Evolutionary conservation across 257 asterid genomes (phyloP).

Genomic region (Echites panduratus): DNA sequence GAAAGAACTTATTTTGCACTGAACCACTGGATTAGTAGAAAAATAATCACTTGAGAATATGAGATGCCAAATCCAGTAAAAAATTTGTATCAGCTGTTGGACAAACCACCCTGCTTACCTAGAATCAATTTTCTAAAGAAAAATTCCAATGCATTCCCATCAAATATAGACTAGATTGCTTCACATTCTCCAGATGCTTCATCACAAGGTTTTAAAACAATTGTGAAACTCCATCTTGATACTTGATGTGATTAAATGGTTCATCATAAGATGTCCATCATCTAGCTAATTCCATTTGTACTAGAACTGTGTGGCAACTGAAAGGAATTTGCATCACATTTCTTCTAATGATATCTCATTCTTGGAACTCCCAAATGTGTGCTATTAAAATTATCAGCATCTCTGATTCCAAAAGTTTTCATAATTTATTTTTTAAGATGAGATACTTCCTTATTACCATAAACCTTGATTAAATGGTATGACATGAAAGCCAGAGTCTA

Average conservation of each 20-base stretch:
- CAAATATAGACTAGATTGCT: neutral
- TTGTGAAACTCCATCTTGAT: neutral
- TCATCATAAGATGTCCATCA: neutral
- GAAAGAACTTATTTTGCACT: slow-evolving; percentile 46
- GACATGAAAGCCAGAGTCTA: neutral
- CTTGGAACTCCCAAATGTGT: neutral
- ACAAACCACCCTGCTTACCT: neutral
- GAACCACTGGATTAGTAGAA: slow-evolving; percentile 47
- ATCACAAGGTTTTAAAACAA: neutral
- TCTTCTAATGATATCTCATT: neutral
- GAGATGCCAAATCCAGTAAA: neutral
- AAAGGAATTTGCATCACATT: neutral
- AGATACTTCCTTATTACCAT: neutral
- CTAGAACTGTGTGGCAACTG: neutral
- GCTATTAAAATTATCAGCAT: neutral
- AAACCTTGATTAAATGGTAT: neutral
- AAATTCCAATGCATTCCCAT: neutral
- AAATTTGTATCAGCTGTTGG: neutral
- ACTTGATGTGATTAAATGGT: neutral
- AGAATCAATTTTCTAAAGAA: neutral
- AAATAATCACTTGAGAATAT: neutral
- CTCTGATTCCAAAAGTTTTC: neutral
- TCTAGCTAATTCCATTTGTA: neutral
- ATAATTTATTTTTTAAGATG: neutral
- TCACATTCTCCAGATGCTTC: neutral